Evolutionary conservation across 768 basidiomycete genomes (phyloP).

Genomic region (Tylopilus rubrobrunneus): DNA sequence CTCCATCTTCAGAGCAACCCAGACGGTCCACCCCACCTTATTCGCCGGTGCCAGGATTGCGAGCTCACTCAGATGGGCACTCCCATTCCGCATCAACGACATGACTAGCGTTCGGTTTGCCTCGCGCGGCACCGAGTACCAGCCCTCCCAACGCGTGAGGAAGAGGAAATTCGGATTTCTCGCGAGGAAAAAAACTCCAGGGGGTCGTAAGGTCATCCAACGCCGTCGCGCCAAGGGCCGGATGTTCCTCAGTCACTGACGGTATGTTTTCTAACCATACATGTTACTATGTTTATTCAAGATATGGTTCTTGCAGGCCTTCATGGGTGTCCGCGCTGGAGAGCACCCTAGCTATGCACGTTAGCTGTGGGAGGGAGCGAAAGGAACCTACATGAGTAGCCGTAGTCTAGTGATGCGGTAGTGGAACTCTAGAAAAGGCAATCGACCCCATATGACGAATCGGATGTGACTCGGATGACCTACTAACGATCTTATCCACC

Average conservation of each 20-base stretch:
- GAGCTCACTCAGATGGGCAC: conserved; percentile 19
- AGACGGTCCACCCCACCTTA: conserved; percentile 19
- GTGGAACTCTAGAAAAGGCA: conserved; percentile 19
- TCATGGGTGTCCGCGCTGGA: no score
- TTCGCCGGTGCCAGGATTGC: conserved; percentile 10
- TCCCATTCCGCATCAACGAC: conserved; percentile 18
- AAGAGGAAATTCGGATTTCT: conserved; percentile 94
- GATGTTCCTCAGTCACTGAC: conserved; percentile 74
- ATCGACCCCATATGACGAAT: neutral
- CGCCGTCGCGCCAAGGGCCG: conserved; percentile 75
- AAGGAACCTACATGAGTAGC: neutral
- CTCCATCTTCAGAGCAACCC: conserved; percentile 20
- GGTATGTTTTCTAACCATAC: conserved; percentile 9
- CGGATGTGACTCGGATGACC: conserved; percentile 8
- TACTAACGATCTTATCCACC: neutral
- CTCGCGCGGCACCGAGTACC: conserved; percentile 85
- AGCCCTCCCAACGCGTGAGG: conserved; percentile 90
- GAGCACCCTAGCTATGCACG: neutral
- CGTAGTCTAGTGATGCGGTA: neutral
- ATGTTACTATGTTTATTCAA: neutral
- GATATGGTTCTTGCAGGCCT: neutral
- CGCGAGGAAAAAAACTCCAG: conserved; percentile 60
- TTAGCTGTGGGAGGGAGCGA: neutral
- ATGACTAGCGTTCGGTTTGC: conserved; percentile 44
- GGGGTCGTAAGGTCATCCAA: conserved; percentile 69